These are phyloP conservation scores for Zygotorulaspora chibaensis DNA, from an alignment of 805 yeast species.

Conservation along the genomic window DNA sequence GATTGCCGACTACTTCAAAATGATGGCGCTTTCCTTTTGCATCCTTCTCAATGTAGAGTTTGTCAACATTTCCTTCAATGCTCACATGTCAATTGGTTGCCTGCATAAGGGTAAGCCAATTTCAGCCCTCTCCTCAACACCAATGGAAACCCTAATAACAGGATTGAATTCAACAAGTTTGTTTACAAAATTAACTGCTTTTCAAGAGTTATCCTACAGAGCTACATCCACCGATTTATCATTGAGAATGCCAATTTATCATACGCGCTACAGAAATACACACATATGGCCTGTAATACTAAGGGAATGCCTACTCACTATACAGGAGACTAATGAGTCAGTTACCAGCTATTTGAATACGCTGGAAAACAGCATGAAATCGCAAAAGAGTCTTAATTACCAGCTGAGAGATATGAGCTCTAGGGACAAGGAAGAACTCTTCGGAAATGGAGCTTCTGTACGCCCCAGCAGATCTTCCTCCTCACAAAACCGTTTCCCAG, in stretches of 20 bases:
- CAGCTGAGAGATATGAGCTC: conserved; percentile 6
- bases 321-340: conserved; percentile 45
- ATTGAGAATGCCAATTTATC: conserved; percentile 51
- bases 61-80: conserved; percentile 53
- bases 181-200: conserved; percentile 59
- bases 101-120: conserved; percentile 61
- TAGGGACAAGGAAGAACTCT: conserved; percentile 23
- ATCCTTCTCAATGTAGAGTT: conserved; percentile 48
- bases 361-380: conserved; percentile 16
- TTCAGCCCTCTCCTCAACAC: conserved; percentile 50
- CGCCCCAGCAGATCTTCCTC: conserved; percentile 11
- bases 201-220: conserved; percentile 68
- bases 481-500: conserved; percentile 15
- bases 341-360: conserved; percentile 25
- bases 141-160: conserved; percentile 56
- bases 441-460: conserved; percentile 35
- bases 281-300: conserved; percentile 56
- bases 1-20: conserved; percentile 31
- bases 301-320: conserved; percentile 54
- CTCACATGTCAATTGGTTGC: conserved; percentile 69
- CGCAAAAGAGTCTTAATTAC: conserved; percentile 8
- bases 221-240: conserved; percentile 47
- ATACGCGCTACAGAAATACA: conserved; percentile 42
- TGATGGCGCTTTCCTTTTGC: conserved; percentile 36
- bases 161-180: conserved; percentile 54